Percentiles rank a stretch among this genome's conserved stretches.
These are phyloP conservation scores for Wickerhamiella occidentalis DNA, from an alignment of 805 yeast genomes.

Conservation along the genomic window DNA sequence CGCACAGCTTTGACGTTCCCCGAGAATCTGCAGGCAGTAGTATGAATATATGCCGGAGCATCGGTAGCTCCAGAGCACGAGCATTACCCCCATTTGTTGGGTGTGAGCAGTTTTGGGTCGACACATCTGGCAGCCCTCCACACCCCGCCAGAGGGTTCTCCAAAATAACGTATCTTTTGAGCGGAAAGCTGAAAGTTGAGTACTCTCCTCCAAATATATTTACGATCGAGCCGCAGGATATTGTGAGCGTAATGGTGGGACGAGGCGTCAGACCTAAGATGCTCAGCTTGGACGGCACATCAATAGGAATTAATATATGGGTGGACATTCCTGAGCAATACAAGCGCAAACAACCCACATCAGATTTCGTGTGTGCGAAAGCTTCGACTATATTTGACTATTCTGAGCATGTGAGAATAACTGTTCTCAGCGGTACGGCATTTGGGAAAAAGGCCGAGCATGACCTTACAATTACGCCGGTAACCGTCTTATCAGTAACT, in stretches of 20 bases:
- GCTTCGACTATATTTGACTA: slow-evolving; percentile 12
- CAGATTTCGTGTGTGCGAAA: slow-evolving; percentile 14
- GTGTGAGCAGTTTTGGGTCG: slow-evolving; percentile 18
- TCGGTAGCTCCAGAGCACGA: slow-evolving; percentile 12
- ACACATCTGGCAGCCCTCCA: slow-evolving; percentile 18
- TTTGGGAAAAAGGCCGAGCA: slow-evolving; percentile 16
- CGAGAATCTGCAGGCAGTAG: neutral
- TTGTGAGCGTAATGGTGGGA: slow-evolving; percentile 20
- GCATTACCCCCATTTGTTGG: slow-evolving; percentile 20
- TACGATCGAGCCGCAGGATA: slow-evolving; percentile 18
- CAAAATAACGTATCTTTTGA: slow-evolving; percentile 15
- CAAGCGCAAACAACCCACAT: slow-evolving; percentile 19
- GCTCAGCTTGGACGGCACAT: slow-evolving; percentile 6
- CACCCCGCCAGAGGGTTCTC: slow-evolving; percentile 21
- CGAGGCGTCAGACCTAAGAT: slow-evolving; percentile 16
- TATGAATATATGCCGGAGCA: slow-evolving; percentile 11
- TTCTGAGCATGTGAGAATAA: slow-evolving; percentile 11
- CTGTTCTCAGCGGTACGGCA: slow-evolving; percentile 17
- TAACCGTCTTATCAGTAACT: slow-evolving; percentile 13
- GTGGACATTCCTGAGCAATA: slow-evolving; percentile 20
- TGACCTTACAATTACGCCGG: slow-evolving; percentile 19
- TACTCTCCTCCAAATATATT: slow-evolving; percentile 17
- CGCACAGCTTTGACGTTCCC: neutral
- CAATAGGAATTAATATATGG: slow-evolving; percentile 16
- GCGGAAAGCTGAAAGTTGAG: slow-evolving; percentile 15